These are phyloP conservation scores for Teratosphaeria nubilosa DNA, from an alignment of 2,329 filamentous ascomycete species.

Conservation along the genomic window DNA sequence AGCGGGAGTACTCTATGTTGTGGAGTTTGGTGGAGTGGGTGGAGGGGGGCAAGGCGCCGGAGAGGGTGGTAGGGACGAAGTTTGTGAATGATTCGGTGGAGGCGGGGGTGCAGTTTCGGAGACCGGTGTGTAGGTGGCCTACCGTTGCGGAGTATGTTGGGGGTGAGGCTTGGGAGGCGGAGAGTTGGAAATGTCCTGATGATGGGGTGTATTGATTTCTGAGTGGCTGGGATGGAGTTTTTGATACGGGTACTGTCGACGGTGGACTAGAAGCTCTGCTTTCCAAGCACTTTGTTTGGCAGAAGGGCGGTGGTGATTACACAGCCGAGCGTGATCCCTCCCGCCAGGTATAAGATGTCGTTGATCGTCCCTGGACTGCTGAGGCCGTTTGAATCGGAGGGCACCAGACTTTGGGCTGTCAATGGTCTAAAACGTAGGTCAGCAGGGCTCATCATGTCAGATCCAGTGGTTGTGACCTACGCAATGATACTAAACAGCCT, in stretches of 20 bases:
- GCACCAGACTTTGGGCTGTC: slow-evolving; percentile 39
- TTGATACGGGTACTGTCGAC: neutral
- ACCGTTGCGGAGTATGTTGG: neutral
- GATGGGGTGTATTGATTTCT: neutral
- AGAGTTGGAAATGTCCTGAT: neutral
- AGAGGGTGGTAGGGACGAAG: slow-evolving; percentile 25
- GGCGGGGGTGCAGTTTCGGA: neutral
- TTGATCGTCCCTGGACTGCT: slow-evolving; percentile 11
- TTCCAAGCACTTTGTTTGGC: slow-evolving; percentile 30
- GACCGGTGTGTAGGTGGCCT: neutral
- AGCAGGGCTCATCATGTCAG: neutral
- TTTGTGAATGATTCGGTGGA: slow-evolving; percentile 18
- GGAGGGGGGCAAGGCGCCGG: slow-evolving; percentile 21
- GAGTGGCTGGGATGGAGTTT: neutral
- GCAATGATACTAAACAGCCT: slow-evolving; percentile 47
- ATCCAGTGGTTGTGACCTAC: slow-evolving; percentile 9
- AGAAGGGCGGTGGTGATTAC: slow-evolving; percentile 42
- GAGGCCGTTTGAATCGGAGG: slow-evolving; percentile 3
- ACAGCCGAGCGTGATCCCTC: slow-evolving; percentile 44
- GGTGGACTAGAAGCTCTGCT: slow-evolving; percentile 23
- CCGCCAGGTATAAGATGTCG: slow-evolving; percentile 45
- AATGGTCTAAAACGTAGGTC: slow-evolving; percentile 28
- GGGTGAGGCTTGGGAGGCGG: too few relatives aligned
- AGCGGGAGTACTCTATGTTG: slow-evolving; percentile 24
- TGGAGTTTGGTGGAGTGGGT: slow-evolving; percentile 29